phyloP scores from a whole-genome alignment of 1,284 basidiomycete genomes.

The Macrocystidia cucumis region DNA sequence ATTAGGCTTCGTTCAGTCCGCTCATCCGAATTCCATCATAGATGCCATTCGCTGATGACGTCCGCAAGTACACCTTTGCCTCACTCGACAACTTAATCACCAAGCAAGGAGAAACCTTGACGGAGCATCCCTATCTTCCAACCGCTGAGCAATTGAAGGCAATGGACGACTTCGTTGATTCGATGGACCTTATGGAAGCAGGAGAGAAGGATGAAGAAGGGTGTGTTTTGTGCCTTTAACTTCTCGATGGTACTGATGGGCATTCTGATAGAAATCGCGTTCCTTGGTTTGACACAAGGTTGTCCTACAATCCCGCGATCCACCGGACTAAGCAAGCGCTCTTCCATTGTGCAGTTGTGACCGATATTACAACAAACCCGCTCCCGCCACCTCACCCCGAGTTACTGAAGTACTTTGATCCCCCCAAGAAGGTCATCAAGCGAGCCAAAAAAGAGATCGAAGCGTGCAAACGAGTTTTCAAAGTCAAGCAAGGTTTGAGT shows the following conservation, averaged over 20 bases:
- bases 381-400: slow-evolving; percentile 83
- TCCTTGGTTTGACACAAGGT: slow-evolving; percentile 73
- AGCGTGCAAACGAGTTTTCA: slow-evolving; percentile 58
- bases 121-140: slow-evolving; percentile 78
- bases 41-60: slow-evolving; percentile 94
- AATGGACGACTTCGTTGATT: slow-evolving; percentile 85
- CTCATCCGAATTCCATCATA: slow-evolving; percentile 22
- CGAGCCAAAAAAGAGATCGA: slow-evolving; percentile 48
- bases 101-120: slow-evolving; percentile 68
- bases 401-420: slow-evolving; percentile 76
- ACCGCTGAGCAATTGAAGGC: slow-evolving; percentile 69
- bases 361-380: slow-evolving; percentile 66
- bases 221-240: slow-evolving; percentile 26
- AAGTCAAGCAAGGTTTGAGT: slow-evolving; percentile 61
- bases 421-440: slow-evolving; percentile 64
- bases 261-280: slow-evolving; percentile 35
- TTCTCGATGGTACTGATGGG: slow-evolving; percentile 1
- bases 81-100: slow-evolving; percentile 73
- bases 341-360: slow-evolving; percentile 76
- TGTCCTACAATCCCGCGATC: slow-evolving; percentile 85
- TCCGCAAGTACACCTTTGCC: slow-evolving; percentile 82
- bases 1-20: neutral
- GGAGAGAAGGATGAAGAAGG: slow-evolving; percentile 67
- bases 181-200: slow-evolving; percentile 78
- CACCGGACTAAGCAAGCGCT: slow-evolving; percentile 92